Percentiles rank a stretch among this genome's conserved stretches.
Evolutionary conservation across 139 green algal species (phyloP).

Genomic region (Micractinium conductrix): DNA sequence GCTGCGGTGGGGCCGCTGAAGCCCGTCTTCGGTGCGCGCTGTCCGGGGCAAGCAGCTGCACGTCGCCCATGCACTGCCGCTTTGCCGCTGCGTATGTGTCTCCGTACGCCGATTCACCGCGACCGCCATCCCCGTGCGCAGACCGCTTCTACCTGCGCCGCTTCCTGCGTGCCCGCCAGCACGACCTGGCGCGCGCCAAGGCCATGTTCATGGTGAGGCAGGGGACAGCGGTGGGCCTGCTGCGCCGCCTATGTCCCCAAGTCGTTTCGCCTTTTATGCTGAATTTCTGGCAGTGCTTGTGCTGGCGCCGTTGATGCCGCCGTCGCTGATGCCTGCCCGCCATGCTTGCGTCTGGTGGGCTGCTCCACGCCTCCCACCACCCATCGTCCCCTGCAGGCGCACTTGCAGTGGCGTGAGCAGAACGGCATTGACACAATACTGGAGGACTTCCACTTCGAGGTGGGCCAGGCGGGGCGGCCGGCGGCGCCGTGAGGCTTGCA

Average conservation of each 20-base stretch:
- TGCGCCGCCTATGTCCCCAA: background rate
- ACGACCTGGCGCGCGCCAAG: conserved; percentile 58
- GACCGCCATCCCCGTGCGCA: background rate
- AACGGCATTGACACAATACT: conserved; percentile 75
- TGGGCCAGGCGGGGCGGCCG: too few relatives aligned
- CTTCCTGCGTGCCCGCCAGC: conserved; percentile 68
- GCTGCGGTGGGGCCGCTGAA: background rate
- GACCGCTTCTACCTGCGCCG: conserved; percentile 58
- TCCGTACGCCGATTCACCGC: background rate
- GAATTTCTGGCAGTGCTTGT: background rate
- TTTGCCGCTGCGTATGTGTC: background rate
- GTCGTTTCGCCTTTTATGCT: too few relatives aligned
- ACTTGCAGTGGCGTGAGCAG: conserved; percentile 58
- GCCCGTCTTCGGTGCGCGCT: conserved; percentile 24
- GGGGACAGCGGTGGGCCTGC: too few relatives aligned
- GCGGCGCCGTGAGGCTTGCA: too few relatives aligned
- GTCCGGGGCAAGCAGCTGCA: background rate
- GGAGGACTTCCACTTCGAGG: conserved; percentile 85
- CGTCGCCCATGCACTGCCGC: background rate
- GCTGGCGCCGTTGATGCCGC: too few relatives aligned
- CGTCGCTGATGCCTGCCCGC: too few relatives aligned
- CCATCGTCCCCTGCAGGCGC: background rate
- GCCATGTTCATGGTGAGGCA: conserved; percentile 61
- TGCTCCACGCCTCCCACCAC: background rate
- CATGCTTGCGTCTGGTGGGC: background rate